Evolutionary conservation across 192 early-diverging fungal genomes (phyloP).

Genomic region (Fimicolochytrium jonesii): DNA sequence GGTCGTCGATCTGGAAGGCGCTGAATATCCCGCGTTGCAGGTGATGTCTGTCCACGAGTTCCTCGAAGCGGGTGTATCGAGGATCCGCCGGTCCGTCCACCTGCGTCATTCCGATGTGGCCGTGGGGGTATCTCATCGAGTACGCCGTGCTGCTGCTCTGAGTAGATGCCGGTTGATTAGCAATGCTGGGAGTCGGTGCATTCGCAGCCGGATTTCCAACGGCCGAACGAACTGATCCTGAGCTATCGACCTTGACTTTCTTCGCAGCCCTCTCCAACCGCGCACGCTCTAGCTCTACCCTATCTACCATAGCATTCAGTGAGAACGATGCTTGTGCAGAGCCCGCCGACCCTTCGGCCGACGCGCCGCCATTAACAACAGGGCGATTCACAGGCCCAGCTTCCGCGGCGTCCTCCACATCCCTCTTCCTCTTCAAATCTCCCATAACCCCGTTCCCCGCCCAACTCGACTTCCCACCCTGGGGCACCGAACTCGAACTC

Average conservation of each 20-base stretch:
- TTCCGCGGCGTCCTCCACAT: not conserved
- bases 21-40: constrained; percentile 7
- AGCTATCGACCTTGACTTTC: not conserved
- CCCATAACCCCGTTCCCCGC: not conserved
- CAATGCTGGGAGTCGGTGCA: no score
- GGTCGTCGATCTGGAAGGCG: constrained; percentile 19
- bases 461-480: not conserved
- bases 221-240: not conserved
- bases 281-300: constrained; percentile 7
- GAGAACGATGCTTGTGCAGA: not conserved
- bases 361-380: no score
- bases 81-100: not conserved
- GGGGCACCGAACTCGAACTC: not conserved
- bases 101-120: not conserved
- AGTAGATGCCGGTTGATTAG: not conserved
- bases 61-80: not conserved
- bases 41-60: not conserved
- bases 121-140: not conserved
- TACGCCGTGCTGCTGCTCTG: not conserved
- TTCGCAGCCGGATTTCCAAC: no score
- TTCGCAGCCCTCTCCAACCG: not conserved
- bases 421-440: not conserved
- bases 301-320: not conserved
- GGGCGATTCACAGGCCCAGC: not conserved
- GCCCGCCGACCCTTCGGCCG: not conserved